Conservation (phyloP, 257 asterid genomes). For the Solanum arcanum region DNA sequence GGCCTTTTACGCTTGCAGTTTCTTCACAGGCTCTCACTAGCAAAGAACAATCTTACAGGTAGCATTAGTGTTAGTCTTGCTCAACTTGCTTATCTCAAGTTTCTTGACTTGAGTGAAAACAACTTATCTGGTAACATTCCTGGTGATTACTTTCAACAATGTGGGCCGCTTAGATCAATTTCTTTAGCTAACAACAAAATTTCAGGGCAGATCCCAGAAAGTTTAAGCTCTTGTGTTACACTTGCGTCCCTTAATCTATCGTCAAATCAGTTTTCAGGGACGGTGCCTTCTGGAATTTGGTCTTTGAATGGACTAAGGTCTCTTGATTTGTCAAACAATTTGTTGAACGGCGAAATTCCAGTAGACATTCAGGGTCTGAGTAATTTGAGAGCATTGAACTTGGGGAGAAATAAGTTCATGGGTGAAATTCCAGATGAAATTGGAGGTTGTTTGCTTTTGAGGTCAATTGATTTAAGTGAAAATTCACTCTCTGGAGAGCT, state of each 20-base stretch:
- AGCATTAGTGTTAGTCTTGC: slow-evolving; percentile 52
- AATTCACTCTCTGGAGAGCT: slow-evolving; percentile 49
- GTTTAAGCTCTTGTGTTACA: slow-evolving; percentile 62
- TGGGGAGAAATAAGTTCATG: slow-evolving; percentile 40
- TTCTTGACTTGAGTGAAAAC: slow-evolving; percentile 70
- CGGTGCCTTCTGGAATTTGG: slow-evolving; percentile 59
- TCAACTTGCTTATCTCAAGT: slow-evolving; percentile 57
- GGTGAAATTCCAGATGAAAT: slow-evolving; percentile 62
- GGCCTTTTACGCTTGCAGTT: slow-evolving; percentile 77
- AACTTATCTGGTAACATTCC: slow-evolving; percentile 48
- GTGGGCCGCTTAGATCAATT: slow-evolving; percentile 68
- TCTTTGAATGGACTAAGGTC: slow-evolving; percentile 55
- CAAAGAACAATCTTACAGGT: slow-evolving; percentile 70
- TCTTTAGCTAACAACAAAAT: slow-evolving; percentile 64
- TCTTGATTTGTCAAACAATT: slow-evolving; percentile 69
- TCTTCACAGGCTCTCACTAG: slow-evolving; percentile 66
- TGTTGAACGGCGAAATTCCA: slow-evolving; percentile 61
- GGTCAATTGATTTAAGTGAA: slow-evolving; percentile 56
- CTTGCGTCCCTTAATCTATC: slow-evolving; percentile 65
- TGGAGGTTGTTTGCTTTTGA: slow-evolving; percentile 52
- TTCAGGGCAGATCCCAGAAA: slow-evolving; percentile 64
- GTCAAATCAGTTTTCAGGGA: slow-evolving; percentile 68
- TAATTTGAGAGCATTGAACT: slow-evolving; percentile 44
- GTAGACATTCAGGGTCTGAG: slow-evolving; percentile 36
- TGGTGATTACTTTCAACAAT: slow-evolving; percentile 61